Percentiles rank a stretch among this genome's conserved stretches.
Evolutionary conservation across 2,329 filamentous ascomycete species (phyloP).

Genomic region (Sporothrix luriei): DNA sequence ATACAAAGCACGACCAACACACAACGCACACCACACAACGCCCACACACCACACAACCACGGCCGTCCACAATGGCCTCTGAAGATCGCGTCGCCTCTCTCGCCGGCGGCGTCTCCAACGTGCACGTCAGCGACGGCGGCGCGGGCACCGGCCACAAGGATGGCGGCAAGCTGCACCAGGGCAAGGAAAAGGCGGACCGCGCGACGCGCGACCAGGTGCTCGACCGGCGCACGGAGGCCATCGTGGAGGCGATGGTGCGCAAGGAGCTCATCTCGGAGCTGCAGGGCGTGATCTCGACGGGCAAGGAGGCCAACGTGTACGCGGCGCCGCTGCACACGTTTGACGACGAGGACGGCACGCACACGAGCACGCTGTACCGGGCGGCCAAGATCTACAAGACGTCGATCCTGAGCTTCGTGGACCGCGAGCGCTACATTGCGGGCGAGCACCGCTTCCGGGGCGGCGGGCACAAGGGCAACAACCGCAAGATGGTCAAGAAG

Average conservation of each 20-base stretch:
- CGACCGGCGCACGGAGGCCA: slow-evolving; percentile 92
- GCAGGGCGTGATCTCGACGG: slow-evolving; percentile 92
- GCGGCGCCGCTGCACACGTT: slow-evolving; percentile 68
- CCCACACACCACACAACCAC: neutral
- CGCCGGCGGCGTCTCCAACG: slow-evolving; percentile 29
- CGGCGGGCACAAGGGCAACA: slow-evolving; percentile 92
- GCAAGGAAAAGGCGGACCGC: slow-evolving; percentile 78
- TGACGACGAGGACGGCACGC: slow-evolving; percentile 41
- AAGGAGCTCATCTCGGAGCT: slow-evolving; percentile 85
- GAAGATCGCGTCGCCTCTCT: slow-evolving; percentile 30
- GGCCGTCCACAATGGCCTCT: slow-evolving; percentile 24
- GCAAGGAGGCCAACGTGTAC: slow-evolving; percentile 98
- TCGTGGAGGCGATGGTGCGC: slow-evolving; percentile 94
- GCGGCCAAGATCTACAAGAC: slow-evolving; percentile 99
- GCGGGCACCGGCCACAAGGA: slow-evolving; percentile 32
- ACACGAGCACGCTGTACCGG: slow-evolving; percentile 64
- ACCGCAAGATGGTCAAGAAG: slow-evolving; percentile 94
- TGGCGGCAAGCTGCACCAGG: slow-evolving; percentile 21
- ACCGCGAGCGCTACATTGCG: slow-evolving; percentile 91
- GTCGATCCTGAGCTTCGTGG: slow-evolving; percentile 95
- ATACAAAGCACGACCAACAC: neutral
- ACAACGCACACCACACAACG: neutral
- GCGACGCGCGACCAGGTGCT: slow-evolving; percentile 94
- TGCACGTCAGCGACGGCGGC: slow-evolving; percentile 34
- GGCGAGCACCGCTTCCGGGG: slow-evolving; percentile 90